These are phyloP conservation scores for Piedraia hortae DNA, from an alignment of 2,329 filamentous ascomycete species.

Conservation along the genomic window DNA sequence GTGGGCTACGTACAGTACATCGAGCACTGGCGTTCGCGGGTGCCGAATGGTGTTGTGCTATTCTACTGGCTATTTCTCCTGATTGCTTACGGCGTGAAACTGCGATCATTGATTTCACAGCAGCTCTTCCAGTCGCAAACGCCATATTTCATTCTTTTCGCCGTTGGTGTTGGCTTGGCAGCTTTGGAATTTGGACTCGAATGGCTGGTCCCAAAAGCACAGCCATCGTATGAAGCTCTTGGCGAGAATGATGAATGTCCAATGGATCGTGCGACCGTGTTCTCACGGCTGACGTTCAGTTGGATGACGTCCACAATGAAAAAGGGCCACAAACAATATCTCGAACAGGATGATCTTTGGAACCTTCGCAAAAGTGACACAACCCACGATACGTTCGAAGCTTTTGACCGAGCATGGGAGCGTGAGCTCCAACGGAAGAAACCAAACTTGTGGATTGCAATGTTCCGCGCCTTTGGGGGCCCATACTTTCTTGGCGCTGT, in stretches of 20 bases:
- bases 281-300: constrained; percentile 76
- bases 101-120: constrained; percentile 62
- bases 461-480: constrained; percentile 60
- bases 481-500: constrained; percentile 58
- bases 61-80: constrained; percentile 82
- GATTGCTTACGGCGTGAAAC: constrained; percentile 51
- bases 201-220: constrained; percentile 61
- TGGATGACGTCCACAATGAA: constrained; percentile 99
- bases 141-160: constrained; percentile 54
- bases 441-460: constrained; percentile 64
- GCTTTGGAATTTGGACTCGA: constrained; percentile 48
- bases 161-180: constrained; percentile 41
- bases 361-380: constrained; percentile 57
- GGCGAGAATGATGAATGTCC: constrained; percentile 45
- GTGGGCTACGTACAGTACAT: constrained; percentile 61
- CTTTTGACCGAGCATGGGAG: constrained; percentile 51
- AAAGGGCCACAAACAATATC: constrained; percentile 66
- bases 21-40: constrained; percentile 57
- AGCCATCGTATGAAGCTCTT: constrained; percentile 39
- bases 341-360: constrained; percentile 92
- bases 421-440: constrained; percentile 40
- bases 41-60: constrained; percentile 65
- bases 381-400: constrained; percentile 41
- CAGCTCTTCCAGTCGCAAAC: constrained; percentile 36
- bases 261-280: constrained; percentile 76